phyloP scores from a whole-genome alignment of 129 eudicot species.

The Tagetes erecta region DNA sequence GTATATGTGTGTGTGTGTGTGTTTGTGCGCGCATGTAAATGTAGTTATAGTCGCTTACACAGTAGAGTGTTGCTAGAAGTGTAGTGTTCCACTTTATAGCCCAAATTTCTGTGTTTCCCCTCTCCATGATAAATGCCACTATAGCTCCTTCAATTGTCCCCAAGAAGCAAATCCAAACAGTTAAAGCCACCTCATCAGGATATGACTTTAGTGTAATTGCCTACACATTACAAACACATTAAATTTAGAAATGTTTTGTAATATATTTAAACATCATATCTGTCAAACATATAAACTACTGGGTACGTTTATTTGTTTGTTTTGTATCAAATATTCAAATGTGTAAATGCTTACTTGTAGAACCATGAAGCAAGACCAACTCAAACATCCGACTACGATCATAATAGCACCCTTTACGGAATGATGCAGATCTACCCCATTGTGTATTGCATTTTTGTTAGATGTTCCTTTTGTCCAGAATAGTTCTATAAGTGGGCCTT shows the following conservation, averaged over 20 bases:
- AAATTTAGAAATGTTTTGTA: neutral
- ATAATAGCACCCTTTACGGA: constrained; percentile 71
- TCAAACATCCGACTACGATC: constrained; percentile 69
- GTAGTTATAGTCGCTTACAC: constrained; percentile 52
- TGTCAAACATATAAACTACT: neutral
- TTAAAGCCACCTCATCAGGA: constrained; percentile 89
- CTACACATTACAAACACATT: constrained; percentile 29
- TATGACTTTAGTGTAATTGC: constrained; percentile 79
- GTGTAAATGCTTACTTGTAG: constrained; percentile 56
- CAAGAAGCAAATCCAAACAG: constrained; percentile 88
- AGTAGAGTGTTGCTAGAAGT: constrained; percentile 69
- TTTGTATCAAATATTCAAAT: too few species aligned
- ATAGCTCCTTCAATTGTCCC: constrained; percentile 75
- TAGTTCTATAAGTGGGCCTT: constrained; percentile 67
- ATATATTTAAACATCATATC: neutral
- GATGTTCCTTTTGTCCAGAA: constrained; percentile 63
- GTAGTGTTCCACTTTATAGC: constrained; percentile 73
- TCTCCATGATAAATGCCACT: constrained; percentile 73
- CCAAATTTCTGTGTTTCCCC: constrained; percentile 71
- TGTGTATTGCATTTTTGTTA: constrained; percentile 34
- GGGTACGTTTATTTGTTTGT: too few species aligned
- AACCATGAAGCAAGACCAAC: constrained; percentile 93
- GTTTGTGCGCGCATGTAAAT: neutral
- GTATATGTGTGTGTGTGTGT: too few species aligned
- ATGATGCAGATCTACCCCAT: constrained; percentile 55